Evolutionary conservation across 495 filamentous ascomycete species (phyloP).

Genomic region (Paragyromitra xinjiangensis): DNA sequence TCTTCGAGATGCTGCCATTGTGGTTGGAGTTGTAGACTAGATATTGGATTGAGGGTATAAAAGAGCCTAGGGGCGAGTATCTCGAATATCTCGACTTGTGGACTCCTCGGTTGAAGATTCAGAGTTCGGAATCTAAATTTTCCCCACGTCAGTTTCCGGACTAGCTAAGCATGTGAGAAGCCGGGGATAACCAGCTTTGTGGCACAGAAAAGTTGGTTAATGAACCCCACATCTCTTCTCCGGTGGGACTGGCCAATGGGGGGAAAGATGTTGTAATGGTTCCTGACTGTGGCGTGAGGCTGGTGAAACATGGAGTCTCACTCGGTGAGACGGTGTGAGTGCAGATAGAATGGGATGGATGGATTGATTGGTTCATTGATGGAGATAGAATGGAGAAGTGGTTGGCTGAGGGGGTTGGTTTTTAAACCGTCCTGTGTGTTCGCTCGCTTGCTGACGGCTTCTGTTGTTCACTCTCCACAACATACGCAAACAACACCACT

Average conservation of each 20-base stretch:
- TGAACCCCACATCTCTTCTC: slow-evolving; percentile 5
- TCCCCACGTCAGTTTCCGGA: slow-evolving; percentile 17
- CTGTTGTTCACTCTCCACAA: too few relatives aligned
- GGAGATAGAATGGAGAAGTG: too few relatives aligned
- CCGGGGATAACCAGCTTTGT: slow-evolving; percentile 23
- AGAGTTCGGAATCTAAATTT: neutral
- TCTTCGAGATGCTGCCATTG: slow-evolving; percentile 53
- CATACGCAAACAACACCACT: too few relatives aligned
- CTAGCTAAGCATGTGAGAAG: slow-evolving; percentile 36
- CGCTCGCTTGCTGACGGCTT: too few relatives aligned
- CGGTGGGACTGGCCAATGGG: slow-evolving; percentile 18
- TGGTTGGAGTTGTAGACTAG: slow-evolving; percentile 2
- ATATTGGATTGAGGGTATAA: slow-evolving; percentile 3
- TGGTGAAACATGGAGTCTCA: too few relatives aligned
- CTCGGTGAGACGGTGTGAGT: too few relatives aligned
- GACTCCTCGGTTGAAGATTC: too few relatives aligned
- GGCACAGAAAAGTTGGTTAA: neutral
- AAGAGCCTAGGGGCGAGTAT: neutral
- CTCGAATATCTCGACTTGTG: neutral
- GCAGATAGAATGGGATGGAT: too few relatives aligned
- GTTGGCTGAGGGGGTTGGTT: too few relatives aligned
- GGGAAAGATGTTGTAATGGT: slow-evolving; percentile 7
- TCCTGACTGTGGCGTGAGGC: too few relatives aligned
- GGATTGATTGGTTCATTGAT: too few relatives aligned
- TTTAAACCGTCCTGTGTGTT: too few relatives aligned